phyloP scores from a whole-genome alignment of 2,329 filamentous ascomycete species.

The Coniochaeta hoffmannii region DNA sequence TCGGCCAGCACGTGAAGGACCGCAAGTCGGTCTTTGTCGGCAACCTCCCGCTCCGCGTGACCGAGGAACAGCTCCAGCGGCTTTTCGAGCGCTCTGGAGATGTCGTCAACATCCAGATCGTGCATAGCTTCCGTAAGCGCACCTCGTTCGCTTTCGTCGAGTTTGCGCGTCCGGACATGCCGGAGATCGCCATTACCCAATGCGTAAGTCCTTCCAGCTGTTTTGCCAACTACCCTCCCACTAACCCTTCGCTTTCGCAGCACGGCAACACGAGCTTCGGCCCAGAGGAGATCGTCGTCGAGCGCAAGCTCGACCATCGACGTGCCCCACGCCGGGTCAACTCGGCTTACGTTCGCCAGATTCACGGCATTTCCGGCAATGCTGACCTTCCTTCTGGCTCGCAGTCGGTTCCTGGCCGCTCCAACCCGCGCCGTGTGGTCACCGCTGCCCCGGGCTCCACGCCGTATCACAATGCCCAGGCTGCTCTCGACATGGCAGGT shows the following conservation, averaged over 20 bases:
- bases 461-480: neutral
- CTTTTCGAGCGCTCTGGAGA: slow-evolving; percentile 18
- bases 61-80: slow-evolving; percentile 15
- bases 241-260: neutral
- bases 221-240: neutral
- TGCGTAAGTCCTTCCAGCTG: neutral
- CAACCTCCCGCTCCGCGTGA: slow-evolving; percentile 17
- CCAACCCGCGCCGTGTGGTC: neutral
- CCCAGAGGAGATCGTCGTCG: neutral
- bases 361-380: neutral
- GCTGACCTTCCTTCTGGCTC: neutral
- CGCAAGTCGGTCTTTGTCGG: slow-evolving; percentile 27
- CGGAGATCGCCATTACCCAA: slow-evolving; percentile 3
- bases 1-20: slow-evolving; percentile 23
- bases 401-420: neutral
- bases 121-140: slow-evolving; percentile 13
- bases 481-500: neutral
- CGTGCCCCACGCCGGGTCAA: neutral
- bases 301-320: neutral
- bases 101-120: slow-evolving; percentile 20
- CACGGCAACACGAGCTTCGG: too few relatives aligned
- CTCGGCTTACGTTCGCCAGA: neutral
- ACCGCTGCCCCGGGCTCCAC: neutral
- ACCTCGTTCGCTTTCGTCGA: slow-evolving; percentile 23
- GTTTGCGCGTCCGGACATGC: slow-evolving; percentile 12